Percentiles rank a stretch among this genome's conserved stretches.
Conservation (phyloP, 257 asterid genomes). For the Nicotiana attenuata region DNA sequence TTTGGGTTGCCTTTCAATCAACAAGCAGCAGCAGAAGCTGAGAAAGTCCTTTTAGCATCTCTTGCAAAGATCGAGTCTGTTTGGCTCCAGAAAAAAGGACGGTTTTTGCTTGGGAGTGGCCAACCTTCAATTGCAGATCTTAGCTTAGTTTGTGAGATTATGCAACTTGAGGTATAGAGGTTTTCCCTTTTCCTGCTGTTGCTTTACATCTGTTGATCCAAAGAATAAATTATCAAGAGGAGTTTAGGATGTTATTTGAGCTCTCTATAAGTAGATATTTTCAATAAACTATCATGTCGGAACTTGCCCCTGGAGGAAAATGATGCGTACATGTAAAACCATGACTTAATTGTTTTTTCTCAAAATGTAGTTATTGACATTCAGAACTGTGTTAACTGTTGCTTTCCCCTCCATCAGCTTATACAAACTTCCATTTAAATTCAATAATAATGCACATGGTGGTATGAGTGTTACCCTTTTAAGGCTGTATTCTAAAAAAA, state of each 20-base stretch:
- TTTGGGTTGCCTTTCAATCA: slow-evolving; percentile 61
- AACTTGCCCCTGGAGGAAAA: background rate
- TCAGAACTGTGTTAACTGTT: background rate
- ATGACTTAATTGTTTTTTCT: background rate
- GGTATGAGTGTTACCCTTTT: background rate
- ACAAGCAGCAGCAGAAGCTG: slow-evolving; percentile 58
- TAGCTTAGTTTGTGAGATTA: slow-evolving; percentile 77
- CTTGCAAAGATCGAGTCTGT: slow-evolving; percentile 54
- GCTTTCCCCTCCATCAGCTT: background rate
- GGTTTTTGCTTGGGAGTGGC: slow-evolving; percentile 62
- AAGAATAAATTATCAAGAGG: background rate
- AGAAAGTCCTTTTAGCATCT: slow-evolving; percentile 57
- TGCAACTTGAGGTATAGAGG: slow-evolving; percentile 76
- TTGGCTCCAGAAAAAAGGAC: slow-evolving; percentile 74
- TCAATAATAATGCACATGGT: background rate
- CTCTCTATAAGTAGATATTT: background rate
- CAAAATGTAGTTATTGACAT: background rate
- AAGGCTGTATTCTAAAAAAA: background rate
- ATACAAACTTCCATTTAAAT: background rate
- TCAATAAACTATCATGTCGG: background rate
- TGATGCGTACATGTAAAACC: background rate
- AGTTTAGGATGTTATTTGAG: background rate
- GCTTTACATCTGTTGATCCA: background rate
- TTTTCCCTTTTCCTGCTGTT: background rate
- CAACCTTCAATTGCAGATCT: slow-evolving; percentile 93